A percentile compares a stretch with the other conserved stretches of the same genome.
Evolutionary conservation across 2,329 filamentous ascomycete species (phyloP).

Genomic region (Colletotrichum karsti): DNA sequence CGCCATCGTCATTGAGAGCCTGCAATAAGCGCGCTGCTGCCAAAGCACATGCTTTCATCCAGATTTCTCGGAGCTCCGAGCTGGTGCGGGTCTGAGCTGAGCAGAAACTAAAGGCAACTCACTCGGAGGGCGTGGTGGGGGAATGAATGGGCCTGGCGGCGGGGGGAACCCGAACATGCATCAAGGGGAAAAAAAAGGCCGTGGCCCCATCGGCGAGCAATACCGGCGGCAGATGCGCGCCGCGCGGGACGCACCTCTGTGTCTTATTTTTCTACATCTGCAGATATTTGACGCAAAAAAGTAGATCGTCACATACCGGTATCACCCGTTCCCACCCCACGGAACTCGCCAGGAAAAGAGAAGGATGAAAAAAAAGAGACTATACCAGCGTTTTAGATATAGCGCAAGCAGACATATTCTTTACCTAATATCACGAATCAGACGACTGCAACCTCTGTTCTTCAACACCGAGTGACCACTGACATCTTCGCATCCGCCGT

Average conservation of each 20-base stretch:
- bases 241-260: not conserved
- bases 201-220: not conserved
- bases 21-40: conserved; percentile 58
- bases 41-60: not conserved
- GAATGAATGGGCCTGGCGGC: not conserved
- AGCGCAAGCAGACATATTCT: conserved; percentile 17
- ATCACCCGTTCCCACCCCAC: not conserved
- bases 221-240: not conserved
- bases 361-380: not conserved
- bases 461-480: too few relatives aligned
- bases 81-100: not conserved
- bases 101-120: not conserved
- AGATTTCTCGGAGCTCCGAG: conserved; percentile 13
- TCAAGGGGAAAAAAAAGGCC: not conserved
- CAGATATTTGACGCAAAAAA: not conserved
- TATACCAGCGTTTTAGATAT: conserved; percentile 28
- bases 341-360: not conserved
- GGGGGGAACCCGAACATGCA: not conserved
- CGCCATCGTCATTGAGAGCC: conserved; percentile 87
- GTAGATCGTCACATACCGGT: not conserved
- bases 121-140: not conserved
- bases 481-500: conserved; percentile 7
- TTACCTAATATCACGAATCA: conserved; percentile 28
- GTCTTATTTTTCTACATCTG: too few relatives aligned
- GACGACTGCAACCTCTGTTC: not conserved